Evolutionary conservation across 768 basidiomycete species (phyloP).

Genomic region (Asterophora parasitica): DNA sequence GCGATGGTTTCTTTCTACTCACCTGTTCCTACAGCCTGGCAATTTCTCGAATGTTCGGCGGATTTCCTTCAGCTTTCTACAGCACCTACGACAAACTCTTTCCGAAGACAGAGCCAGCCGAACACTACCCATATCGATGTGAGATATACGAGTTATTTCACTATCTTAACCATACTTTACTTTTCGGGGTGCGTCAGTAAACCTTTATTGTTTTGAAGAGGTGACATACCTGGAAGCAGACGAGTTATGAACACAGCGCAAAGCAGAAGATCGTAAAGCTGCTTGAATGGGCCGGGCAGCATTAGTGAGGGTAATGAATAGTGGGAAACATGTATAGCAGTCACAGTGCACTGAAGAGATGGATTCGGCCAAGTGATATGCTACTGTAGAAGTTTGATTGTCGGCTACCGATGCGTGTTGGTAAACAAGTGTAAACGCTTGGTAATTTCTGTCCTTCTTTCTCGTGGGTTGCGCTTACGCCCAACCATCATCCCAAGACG

Average conservation of each 20-base stretch:
- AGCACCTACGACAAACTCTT: conserved; percentile 56
- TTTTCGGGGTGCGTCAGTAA: conserved; percentile 61
- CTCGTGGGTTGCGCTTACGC: background rate
- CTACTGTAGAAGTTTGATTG: no score
- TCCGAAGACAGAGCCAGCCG: conserved; percentile 37
- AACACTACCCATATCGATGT: conserved; percentile 53
- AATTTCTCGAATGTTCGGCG: conserved; percentile 78
- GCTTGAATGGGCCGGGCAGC: conserved; percentile 12
- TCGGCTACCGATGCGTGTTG: no score
- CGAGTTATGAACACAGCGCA: conserved; percentile 51
- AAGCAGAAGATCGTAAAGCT: conserved; percentile 38
- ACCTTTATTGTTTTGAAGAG: conserved; percentile 5
- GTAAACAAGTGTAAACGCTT: conserved; percentile 25
- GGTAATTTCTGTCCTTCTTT: conserved; percentile 22
- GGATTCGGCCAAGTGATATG: no score
- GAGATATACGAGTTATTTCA: conserved; percentile 80
- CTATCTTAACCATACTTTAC: conserved; percentile 74
- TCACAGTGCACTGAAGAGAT: background rate
- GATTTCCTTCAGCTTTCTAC: conserved; percentile 62
- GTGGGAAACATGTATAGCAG: background rate
- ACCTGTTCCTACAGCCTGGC: conserved; percentile 45
- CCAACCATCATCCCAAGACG: background rate
- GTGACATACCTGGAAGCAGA: conserved; percentile 24
- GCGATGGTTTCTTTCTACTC: background rate
- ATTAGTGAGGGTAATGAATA: background rate